These are phyloP conservation scores for Cryptococcus sp. DNA, from an alignment of 1,284 basidiomycete genomes.

Conservation along the genomic window DNA sequence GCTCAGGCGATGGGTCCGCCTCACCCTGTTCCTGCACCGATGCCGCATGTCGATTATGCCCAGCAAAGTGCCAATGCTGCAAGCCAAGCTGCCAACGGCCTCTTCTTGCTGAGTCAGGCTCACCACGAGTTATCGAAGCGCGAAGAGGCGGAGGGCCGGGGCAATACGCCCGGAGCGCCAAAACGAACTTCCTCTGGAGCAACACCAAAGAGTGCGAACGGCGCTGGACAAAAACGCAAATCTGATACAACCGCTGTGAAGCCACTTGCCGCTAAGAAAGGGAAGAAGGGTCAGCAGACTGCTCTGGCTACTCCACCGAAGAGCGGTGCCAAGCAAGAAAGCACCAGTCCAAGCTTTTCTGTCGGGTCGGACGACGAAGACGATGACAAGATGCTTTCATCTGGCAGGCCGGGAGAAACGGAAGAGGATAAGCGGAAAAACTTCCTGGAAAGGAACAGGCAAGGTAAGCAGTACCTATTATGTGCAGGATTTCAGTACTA, in stretches of 20 bases:
- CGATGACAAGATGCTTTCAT: constrained; percentile 27
- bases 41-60: constrained; percentile 44
- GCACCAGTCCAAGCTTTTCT: constrained; percentile 25
- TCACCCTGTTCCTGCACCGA: constrained; percentile 17
- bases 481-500: constrained; percentile 2
- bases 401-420: constrained; percentile 75
- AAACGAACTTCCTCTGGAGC: constrained; percentile 10
- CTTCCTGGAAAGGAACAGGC: constrained; percentile 90
- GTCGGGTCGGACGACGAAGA: constrained; percentile 54
- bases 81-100: constrained; percentile 74
- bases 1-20: constrained; percentile 27
- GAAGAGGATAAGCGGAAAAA: constrained; percentile 94
- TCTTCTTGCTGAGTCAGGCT: constrained; percentile 89
- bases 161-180: constrained; percentile 9
- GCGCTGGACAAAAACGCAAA: constrained; percentile 39
- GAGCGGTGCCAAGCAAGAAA: constrained; percentile 23
- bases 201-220: constrained; percentile 4
- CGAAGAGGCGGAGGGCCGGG: constrained; percentile 61
- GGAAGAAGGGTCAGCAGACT: constrained; percentile 36
- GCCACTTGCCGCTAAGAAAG: constrained; percentile 48
- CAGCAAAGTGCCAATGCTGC: constrained; percentile 52
- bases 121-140: constrained; percentile 96
- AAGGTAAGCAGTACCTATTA: constrained; percentile 61
- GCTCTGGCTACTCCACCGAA: constrained; percentile 19
- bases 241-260: constrained; percentile 25